Evolutionary conservation across 2,329 filamentous ascomycete genomes (phyloP).

Genomic region (Emmonsia crescens): DNA sequence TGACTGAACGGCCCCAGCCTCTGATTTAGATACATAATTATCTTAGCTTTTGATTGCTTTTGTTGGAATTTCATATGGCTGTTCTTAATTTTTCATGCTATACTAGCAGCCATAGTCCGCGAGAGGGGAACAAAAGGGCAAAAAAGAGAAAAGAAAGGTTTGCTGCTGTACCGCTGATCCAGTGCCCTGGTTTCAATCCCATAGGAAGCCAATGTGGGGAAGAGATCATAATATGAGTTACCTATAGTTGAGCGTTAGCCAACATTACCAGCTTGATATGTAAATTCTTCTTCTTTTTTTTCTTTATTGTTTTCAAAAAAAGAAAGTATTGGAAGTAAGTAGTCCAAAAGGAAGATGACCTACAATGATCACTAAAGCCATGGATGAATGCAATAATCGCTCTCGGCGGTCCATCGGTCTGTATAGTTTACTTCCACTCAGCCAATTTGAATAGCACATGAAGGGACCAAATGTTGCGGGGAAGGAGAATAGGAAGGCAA

Average conservation of each 20-base stretch:
- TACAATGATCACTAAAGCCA: conserved; percentile 75
- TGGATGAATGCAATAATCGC: conserved; percentile 76
- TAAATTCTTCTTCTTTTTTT: background rate
- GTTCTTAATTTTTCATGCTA: background rate
- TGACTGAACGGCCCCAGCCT: conserved; percentile 73
- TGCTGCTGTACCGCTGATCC: conserved; percentile 54
- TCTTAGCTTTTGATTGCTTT: background rate
- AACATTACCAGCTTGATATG: background rate
- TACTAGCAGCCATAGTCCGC: background rate
- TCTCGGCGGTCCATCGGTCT: conserved; percentile 48
- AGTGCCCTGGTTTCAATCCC: conserved; percentile 68
- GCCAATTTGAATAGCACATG: background rate
- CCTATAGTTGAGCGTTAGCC: conserved; percentile 28
- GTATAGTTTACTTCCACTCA: conserved; percentile 6
- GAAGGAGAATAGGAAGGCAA: background rate
- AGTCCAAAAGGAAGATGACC: conserved; percentile 8
- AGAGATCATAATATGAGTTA: conserved; percentile 65
- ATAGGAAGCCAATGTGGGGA: conserved; percentile 54
- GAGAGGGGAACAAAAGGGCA: too few species aligned
- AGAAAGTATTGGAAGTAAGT: background rate
- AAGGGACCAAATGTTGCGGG: background rate
- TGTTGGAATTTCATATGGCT: background rate
- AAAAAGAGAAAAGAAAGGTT: too few species aligned
- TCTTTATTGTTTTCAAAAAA: background rate
- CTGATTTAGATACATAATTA: conserved; percentile 17